Base-by-base conservation (phyloP, 441 rosid genomes). In the Francoa sonchifolia region DNA sequence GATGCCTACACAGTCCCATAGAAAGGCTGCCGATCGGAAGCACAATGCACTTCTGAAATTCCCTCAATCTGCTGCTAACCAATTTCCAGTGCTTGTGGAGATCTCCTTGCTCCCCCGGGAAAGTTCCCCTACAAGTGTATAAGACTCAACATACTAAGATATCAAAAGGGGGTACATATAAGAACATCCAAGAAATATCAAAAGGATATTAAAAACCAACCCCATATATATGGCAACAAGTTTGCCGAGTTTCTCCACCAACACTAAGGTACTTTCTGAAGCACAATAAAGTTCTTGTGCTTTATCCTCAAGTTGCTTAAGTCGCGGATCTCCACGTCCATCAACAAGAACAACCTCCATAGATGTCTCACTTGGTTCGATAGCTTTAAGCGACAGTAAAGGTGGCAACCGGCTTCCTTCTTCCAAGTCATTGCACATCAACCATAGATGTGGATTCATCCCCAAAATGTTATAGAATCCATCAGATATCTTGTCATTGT, bases 201-300 rank as follows among this genome's bases (percentile, higher is more conserved):
- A 14, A 28, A 12, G 18, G 42, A 47, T 8, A 8, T 5, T 16
- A 0, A 30, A 23, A 37, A 62, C 54, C 36, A 54, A 89, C 95
- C 98, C 98, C 98, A 82, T 89, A 42, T 66, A 75, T 26, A 82
- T 66, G 13, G 95, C 84, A 52, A 89, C 98, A 34, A 89, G 89
- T 59, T 72, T 71, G 10, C 98, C 84, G 36, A 89, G 82, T 54
- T 79, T 62, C 84, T 85, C 81, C 35, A 85, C 92, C 58, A 85
- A 65, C 33, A 71, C 71, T 44, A 74, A 46, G 41, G 72, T 62
- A 64, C 68, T 77, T 42, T 77, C 84, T 8, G 94, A 89, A 43
- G 86, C 72, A 66, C 73, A 67, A 44, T 59, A 79, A 10, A 89
- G 59, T 50, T 79, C 84, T 22, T 71, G 92, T 33, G 98, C 98